phyloP scores from a whole-genome alignment of 345 rosid genomes.

The Linum trigynum region DNA sequence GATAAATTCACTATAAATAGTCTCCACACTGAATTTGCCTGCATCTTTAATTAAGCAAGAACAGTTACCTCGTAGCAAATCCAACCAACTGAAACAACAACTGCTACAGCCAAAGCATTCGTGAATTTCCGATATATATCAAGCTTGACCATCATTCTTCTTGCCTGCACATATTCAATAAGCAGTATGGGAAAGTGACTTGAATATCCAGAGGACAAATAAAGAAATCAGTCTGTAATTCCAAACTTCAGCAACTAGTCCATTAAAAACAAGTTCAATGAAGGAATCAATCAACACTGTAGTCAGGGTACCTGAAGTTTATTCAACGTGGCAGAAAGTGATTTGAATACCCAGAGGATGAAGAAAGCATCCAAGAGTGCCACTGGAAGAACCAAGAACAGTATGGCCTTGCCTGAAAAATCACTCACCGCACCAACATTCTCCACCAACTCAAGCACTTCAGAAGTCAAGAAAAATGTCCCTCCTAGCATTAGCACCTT shows the following conservation, averaged over 20 bases:
- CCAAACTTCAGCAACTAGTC: no score
- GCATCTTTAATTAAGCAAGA: background rate
- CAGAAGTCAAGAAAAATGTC: slow-evolving; percentile 83
- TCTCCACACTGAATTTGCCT: no score
- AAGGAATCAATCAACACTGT: slow-evolving; percentile 6
- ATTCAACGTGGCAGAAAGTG: slow-evolving; percentile 79
- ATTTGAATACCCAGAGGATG: slow-evolving; percentile 88
- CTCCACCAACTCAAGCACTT: slow-evolving; percentile 81
- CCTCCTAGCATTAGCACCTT: slow-evolving; percentile 84
- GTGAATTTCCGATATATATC: slow-evolving; percentile 92
- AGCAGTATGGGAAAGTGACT: no score
- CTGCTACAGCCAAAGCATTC: slow-evolving; percentile 90
- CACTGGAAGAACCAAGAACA: slow-evolving; percentile 75
- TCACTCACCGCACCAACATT: slow-evolving; percentile 89
- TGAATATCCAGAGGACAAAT: no score
- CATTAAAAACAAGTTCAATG: background rate
- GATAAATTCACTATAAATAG: no score
- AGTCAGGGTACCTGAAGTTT: slow-evolving; percentile 68
- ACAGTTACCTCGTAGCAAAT: slow-evolving; percentile 85
- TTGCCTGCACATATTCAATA: slow-evolving; percentile 33
- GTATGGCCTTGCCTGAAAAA: slow-evolving; percentile 81
- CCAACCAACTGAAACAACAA: slow-evolving; percentile 91
- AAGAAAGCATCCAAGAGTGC: slow-evolving; percentile 90
- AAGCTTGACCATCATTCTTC: slow-evolving; percentile 72
- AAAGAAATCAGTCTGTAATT: no score